Percentiles rank a stretch among this genome's conserved stretches.
These are phyloP conservation scores for Selaginella tamariscina DNA, from an alignment of 75 land plant genomes.

Conservation along the genomic window DNA sequence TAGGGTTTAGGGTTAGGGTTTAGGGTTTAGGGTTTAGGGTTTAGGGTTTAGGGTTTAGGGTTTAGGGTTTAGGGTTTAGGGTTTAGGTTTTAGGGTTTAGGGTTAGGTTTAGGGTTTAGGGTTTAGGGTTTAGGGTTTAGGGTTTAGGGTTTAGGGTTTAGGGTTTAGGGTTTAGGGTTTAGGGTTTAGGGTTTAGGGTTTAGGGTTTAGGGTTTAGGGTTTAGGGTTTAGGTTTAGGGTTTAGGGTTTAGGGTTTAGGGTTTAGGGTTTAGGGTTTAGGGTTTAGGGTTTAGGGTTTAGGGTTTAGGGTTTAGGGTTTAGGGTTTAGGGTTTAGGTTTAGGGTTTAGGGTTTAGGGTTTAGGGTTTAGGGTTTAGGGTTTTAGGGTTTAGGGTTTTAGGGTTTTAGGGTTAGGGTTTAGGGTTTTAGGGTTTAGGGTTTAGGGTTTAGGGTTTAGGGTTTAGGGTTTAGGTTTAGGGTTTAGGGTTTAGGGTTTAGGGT, in stretches of 20 bases:
- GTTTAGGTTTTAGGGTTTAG: too few relatives aligned
- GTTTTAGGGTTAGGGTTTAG: conserved; percentile 13
- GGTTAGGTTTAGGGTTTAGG: conserved; percentile 28
- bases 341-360: conserved; percentile 12
- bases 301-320: conserved; percentile 16
- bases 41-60: conserved; percentile 20
- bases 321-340: conserved; percentile 17
- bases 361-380: conserved; percentile 14
- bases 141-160: conserved; percentile 21
- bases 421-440: too few relatives aligned
- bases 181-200: conserved; percentile 25
- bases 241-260: conserved; percentile 15
- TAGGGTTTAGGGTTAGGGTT: conserved; percentile 26
- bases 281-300: conserved; percentile 17
- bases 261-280: conserved; percentile 20
- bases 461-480: too few relatives aligned
- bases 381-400: conserved; percentile 21
- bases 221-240: conserved; percentile 18
- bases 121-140: conserved; percentile 21
- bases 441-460: too few relatives aligned
- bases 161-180: conserved; percentile 25
- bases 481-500: too few relatives aligned
- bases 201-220: conserved; percentile 25
- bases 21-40: conserved; percentile 26
- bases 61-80: conserved; percentile 29